A percentile compares a stretch with the other conserved stretches of the same genome.
These are phyloP conservation scores for Gracilaria domingensis DNA, from an alignment of 23 red algal species.

Conservation along the genomic window DNA sequence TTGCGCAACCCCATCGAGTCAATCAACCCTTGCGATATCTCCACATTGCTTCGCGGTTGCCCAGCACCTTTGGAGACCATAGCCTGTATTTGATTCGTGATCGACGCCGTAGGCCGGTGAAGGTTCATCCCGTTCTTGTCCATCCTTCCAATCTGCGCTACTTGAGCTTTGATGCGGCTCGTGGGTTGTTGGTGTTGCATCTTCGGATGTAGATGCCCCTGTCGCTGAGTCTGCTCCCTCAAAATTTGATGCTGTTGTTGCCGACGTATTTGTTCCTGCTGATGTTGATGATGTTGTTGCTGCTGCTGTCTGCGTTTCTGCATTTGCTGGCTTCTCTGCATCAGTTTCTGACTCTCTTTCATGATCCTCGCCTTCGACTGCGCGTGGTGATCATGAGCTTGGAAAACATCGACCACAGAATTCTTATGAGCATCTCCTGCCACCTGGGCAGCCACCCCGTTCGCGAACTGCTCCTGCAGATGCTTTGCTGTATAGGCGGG, in stretches of 20 bases:
- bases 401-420: not conserved
- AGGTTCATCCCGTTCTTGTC: slow-evolving; percentile 44
- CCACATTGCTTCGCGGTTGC: not conserved
- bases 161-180: not conserved
- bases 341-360: slow-evolving; percentile 12
- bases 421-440: slow-evolving; percentile 1
- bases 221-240: slow-evolving; percentile 39
- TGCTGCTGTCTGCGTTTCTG: slow-evolving; percentile 55
- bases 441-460: not conserved
- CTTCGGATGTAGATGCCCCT: not conserved
- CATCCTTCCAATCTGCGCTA: not conserved
- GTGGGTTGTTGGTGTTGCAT: slow-evolving; percentile 50
- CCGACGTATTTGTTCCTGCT: slow-evolving; percentile 34
- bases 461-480: slow-evolving; percentile 8
- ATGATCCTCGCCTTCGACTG: not conserved
- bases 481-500: slow-evolving; percentile 6
- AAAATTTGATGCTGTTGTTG: slow-evolving; percentile 54
- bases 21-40: slow-evolving; percentile 28
- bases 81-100: not conserved
- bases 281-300: slow-evolving; percentile 36
- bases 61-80: slow-evolving; percentile 12
- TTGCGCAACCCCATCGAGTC: slow-evolving; percentile 4
- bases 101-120: not conserved
- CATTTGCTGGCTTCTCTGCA: slow-evolving; percentile 19
- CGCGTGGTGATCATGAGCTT: slow-evolving; percentile 6